Evolutionary conservation across 805 yeast species (phyloP).

Genomic region (Tetrapisispora nanseiensis): DNA sequence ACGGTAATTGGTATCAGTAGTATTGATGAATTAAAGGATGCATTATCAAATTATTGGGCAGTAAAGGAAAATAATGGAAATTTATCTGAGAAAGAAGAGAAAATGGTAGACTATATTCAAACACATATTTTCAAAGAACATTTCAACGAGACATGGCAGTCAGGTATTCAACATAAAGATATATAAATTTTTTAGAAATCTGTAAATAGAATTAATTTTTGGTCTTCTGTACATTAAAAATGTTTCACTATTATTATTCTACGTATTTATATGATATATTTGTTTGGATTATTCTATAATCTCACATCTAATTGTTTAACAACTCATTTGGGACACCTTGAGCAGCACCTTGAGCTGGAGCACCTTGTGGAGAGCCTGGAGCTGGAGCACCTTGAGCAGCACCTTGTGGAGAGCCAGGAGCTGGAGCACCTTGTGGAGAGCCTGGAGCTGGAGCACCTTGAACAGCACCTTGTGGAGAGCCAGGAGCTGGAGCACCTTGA

Average conservation of each 20-base stretch:
- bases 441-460: conserved; percentile 3
- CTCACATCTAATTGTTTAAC: background rate
- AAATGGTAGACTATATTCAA: conserved; percentile 36
- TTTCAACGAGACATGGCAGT: conserved; percentile 57
- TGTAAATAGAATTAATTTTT: too few relatives aligned
- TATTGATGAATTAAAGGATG: conserved; percentile 51
- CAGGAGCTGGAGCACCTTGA: background rate
- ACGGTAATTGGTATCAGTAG: conserved; percentile 74
- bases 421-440: conserved; percentile 2
- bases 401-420: background rate
- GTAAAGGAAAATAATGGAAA: conserved; percentile 27
- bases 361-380: conserved; percentile 1
- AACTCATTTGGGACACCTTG: conserved; percentile 1
- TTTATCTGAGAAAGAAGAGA: conserved; percentile 35
- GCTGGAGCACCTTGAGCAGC: conserved; percentile 1
- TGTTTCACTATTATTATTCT: background rate
- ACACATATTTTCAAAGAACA: conserved; percentile 40
- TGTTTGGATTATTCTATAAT: background rate
- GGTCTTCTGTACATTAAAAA: background rate
- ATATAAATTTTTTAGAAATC: too few relatives aligned
- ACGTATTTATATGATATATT: background rate
- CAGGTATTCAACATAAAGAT: conserved; percentile 11
- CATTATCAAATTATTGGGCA: conserved; percentile 46
- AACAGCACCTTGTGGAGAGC: background rate
- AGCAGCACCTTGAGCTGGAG: conserved; percentile 3